phyloP scores from a whole-genome alignment of 2,329 filamentous ascomycete species.

The Rugonectria rugulosa region DNA sequence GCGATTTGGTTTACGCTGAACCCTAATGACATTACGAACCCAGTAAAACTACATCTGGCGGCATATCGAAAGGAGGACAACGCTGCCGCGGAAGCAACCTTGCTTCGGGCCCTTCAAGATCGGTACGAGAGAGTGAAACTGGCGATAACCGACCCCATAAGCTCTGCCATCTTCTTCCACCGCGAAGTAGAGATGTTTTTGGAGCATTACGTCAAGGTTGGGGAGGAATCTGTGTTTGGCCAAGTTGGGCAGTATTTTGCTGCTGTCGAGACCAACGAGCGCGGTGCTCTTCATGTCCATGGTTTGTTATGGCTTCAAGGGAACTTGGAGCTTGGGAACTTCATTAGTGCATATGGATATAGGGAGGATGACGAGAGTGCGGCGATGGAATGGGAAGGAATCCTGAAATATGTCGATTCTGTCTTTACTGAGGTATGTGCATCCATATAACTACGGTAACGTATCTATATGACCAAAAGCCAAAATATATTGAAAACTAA shows the following conservation, averaged over 20 bases:
- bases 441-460: too few relatives aligned
- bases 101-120: slow-evolving; percentile 9
- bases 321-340: neutral
- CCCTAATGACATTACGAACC: slow-evolving; percentile 23
- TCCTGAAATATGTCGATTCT: slow-evolving; percentile 1
- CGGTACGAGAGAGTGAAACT: slow-evolving; percentile 7
- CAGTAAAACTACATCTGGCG: neutral
- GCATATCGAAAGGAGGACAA: neutral
- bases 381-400: slow-evolving; percentile 2
- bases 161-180: slow-evolving; percentile 10
- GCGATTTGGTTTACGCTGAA: slow-evolving; percentile 23
- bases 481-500: neutral
- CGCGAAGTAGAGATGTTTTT: neutral
- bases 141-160: slow-evolving; percentile 6
- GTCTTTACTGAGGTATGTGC: slow-evolving; percentile 7
- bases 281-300: slow-evolving; percentile 1
- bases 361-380: slow-evolving; percentile 1
- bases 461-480: neutral
- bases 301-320: slow-evolving; percentile 7
- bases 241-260: slow-evolving; percentile 1
- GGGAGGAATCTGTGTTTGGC: neutral
- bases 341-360: neutral
- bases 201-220: neutral
- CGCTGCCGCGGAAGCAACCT: neutral
- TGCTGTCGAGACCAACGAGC: neutral